Evolutionary conservation across 164 flowering plant species (phyloP).

Genomic region (Pachysandra terminalis): DNA sequence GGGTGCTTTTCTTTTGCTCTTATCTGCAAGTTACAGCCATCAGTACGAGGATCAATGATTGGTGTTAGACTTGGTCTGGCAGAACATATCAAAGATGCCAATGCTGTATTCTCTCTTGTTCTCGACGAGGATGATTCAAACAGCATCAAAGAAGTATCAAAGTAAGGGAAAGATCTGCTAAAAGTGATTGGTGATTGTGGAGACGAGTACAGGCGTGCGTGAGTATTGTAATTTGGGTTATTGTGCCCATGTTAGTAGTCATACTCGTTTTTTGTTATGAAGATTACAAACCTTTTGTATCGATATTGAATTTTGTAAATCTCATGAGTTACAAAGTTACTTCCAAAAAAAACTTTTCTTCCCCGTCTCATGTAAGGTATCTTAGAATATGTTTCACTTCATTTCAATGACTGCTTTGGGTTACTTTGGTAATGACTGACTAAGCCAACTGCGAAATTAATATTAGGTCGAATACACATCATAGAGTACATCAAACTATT

Average conservation of each 20-base stretch:
- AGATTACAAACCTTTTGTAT: background rate
- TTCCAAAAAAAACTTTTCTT: no score
- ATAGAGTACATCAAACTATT: no score
- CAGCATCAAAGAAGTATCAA: constrained; percentile 59
- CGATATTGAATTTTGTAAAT: background rate
- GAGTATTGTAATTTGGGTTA: background rate
- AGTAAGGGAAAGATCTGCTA: constrained; percentile 70
- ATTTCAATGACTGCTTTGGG: no score
- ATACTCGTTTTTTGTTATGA: background rate
- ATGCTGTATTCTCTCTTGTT: constrained; percentile 66
- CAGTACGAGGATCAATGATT: constrained; percentile 93
- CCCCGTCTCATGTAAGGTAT: no score
- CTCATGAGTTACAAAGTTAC: background rate
- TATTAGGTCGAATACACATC: no score
- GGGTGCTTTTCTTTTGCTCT: constrained; percentile 6
- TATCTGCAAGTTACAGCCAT: constrained; percentile 46
- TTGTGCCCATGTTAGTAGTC: background rate
- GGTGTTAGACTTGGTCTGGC: constrained; percentile 94
- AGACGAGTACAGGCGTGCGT: constrained; percentile 83
- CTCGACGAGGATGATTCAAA: constrained; percentile 77
- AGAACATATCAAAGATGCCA: constrained; percentile 71
- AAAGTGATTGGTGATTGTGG: constrained; percentile 93
- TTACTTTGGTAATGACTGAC: no score
- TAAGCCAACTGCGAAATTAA: no score
- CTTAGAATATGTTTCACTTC: no score